phyloP scores from a whole-genome alignment of 2,329 filamentous ascomycete species.

The Tolypocladium capitatum region DNA sequence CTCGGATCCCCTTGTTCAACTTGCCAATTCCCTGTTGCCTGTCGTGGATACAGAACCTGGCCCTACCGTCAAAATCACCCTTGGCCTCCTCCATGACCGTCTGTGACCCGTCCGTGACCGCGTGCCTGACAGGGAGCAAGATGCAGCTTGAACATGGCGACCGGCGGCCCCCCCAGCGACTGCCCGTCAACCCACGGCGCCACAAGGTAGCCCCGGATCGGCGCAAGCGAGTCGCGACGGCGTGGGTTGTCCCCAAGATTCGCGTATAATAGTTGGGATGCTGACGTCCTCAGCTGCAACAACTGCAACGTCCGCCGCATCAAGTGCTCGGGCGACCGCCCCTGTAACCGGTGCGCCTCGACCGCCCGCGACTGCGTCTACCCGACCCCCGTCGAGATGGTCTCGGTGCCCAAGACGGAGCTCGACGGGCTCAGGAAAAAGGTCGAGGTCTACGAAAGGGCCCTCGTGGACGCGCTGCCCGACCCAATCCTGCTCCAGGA shows the following conservation, averaged over 20 bases:
- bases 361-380: slow-evolving; percentile 33
- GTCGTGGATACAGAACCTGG: not conserved
- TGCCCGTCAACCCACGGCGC: slow-evolving; percentile 36
- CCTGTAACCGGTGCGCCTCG: slow-evolving; percentile 31
- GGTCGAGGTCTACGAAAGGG: slow-evolving; percentile 26
- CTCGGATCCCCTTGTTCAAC: not conserved
- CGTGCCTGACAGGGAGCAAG: slow-evolving; percentile 1
- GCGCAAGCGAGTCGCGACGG: slow-evolving; percentile 34
- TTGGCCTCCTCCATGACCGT: not conserved
- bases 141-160: slow-evolving; percentile 15
- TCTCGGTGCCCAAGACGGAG: slow-evolving; percentile 27
- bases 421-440: slow-evolving; percentile 26
- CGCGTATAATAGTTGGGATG: too few relatives aligned
- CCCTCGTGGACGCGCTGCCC: slow-evolving; percentile 22
- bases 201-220: slow-evolving; percentile 32
- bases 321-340: slow-evolving; percentile 37
- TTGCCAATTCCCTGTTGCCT: not conserved
- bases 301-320: slow-evolving; percentile 38
- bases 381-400: slow-evolving; percentile 28
- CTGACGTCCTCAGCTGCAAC: slow-evolving; percentile 28
- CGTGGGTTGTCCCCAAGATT: slow-evolving; percentile 15
- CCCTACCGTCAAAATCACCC: too few relatives aligned
- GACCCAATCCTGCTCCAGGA: slow-evolving; percentile 21
- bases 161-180: slow-evolving; percentile 19
- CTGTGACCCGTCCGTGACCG: not conserved